phyloP scores from a whole-genome alignment of 2,329 filamentous ascomycete genomes.

The Pyricularia grisea region DNA sequence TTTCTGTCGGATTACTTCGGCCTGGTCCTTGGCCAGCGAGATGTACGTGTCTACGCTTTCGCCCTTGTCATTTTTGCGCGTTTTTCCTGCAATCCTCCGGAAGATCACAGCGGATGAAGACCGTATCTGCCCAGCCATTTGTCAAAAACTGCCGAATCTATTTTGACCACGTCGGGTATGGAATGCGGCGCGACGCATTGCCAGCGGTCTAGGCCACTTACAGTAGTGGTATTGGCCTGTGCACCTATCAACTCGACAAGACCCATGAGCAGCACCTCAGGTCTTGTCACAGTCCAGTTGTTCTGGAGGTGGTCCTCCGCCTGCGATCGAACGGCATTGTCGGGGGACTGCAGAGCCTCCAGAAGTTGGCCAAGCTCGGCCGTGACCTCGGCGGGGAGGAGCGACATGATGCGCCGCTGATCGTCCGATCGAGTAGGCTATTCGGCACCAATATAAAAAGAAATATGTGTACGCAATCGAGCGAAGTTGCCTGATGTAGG shows the following conservation, averaged over 20 bases:
- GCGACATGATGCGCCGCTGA: conserved; percentile 52
- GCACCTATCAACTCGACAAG: conserved; percentile 83
- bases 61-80: conserved; percentile 63
- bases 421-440: background rate
- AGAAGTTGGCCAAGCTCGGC: conserved; percentile 78
- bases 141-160: background rate
- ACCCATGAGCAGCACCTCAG: conserved; percentile 87
- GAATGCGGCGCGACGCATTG: background rate
- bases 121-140: conserved; percentile 51
- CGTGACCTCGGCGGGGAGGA: conserved; percentile 77
- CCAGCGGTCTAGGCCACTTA: conserved; percentile 30
- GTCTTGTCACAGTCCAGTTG: conserved; percentile 76
- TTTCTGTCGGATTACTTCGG: conserved; percentile 71
- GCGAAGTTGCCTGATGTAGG: background rate
- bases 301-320: conserved; percentile 86
- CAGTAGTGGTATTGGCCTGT: conserved; percentile 60
- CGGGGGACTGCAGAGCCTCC: conserved; percentile 77
- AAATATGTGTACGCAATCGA: background rate
- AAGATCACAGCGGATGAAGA: conserved; percentile 93
- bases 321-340: conserved; percentile 76
- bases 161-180: background rate
- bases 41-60: conserved; percentile 79
- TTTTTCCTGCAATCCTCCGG: conserved; percentile 84
- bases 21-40: conserved; percentile 64
- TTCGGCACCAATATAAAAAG: background rate